A percentile compares a stretch with the other conserved stretches of the same genome.
phyloP scores from a whole-genome alignment of 305 asterid genomes.

The Fraxinus floribunda region DNA sequence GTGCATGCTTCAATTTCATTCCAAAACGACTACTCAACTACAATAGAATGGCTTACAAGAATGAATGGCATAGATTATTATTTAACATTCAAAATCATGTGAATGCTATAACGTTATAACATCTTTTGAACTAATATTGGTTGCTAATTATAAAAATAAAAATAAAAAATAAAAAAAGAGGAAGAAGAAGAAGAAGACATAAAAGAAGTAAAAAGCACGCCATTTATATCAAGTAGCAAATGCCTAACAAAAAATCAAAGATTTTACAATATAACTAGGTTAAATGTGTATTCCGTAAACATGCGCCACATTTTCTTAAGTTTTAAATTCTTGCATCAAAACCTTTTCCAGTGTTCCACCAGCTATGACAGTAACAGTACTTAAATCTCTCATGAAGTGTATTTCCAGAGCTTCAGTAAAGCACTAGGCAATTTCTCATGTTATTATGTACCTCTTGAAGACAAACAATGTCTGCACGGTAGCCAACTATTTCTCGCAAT shows the following conservation, averaged over 20 bases:
- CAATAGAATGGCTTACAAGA: neutral
- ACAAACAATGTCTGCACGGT: slow-evolving; percentile 77
- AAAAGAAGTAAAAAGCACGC: neutral
- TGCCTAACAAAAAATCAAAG: neutral
- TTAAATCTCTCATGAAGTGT: neutral
- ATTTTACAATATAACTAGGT: neutral
- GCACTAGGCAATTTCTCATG: slow-evolving; percentile 11
- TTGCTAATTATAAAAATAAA: neutral
- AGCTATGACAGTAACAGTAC: neutral
- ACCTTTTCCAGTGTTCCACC: slow-evolving; percentile 7
- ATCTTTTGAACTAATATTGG: neutral
- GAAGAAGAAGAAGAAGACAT: neutral
- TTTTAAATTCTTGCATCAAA: neutral
- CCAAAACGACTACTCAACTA: neutral
- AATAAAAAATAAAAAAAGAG: neutral
- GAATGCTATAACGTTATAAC: neutral
- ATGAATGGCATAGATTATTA: neutral
- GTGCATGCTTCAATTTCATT: neutral
- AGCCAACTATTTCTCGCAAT: slow-evolving; percentile 35
- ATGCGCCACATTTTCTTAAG: neutral
- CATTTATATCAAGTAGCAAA: neutral
- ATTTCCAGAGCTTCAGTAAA: slow-evolving; percentile 2
- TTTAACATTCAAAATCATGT: neutral
- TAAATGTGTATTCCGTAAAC: neutral
- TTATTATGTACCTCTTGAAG: slow-evolving; percentile 82